Evolutionary conservation across 1,139 yeast species (phyloP).

Genomic region (Candida tetrigidarum): DNA sequence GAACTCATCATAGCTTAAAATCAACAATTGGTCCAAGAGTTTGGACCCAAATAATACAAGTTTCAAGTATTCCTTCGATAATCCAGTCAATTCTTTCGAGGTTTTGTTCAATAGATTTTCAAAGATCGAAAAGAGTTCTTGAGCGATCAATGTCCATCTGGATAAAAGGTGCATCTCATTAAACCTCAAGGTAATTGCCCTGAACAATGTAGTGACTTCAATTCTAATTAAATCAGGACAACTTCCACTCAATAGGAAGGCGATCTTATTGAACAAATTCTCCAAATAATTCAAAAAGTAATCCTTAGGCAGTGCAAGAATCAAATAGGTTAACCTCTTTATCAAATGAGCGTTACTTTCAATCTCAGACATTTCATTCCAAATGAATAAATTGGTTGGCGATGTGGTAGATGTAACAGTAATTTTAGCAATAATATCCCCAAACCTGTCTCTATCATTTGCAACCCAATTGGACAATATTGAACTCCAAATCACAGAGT

Average conservation of each 20-base stretch:
- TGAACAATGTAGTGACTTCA: constrained; percentile 58
- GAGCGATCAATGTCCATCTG: constrained; percentile 71
- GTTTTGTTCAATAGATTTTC: constrained; percentile 37
- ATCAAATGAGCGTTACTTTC: constrained; percentile 52
- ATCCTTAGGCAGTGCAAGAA: constrained; percentile 65
- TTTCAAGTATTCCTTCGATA: constrained; percentile 42
- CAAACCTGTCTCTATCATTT: constrained; percentile 60
- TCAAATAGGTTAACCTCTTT: constrained; percentile 62
- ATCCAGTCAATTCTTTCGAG: constrained; percentile 34
- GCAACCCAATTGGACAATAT: constrained; percentile 60
- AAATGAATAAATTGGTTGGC: constrained; percentile 62
- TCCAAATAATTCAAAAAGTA: constrained; percentile 52
- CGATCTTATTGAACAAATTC: constrained; percentile 55
- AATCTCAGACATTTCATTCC: constrained; percentile 74
- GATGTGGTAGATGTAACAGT: constrained; percentile 50
- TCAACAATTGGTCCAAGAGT: constrained; percentile 71
- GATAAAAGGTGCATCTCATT: constrained; percentile 67
- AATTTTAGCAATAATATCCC: constrained; percentile 57
- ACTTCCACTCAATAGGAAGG: constrained; percentile 38
- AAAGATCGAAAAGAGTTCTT: constrained; percentile 60
- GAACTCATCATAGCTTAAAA: constrained; percentile 78
- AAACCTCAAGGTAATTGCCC: constrained; percentile 66
- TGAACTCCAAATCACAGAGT: constrained; percentile 49
- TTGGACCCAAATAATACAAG: constrained; percentile 67
- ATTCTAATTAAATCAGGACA: constrained; percentile 41